A percentile compares a stretch with the other conserved stretches of the same genome.
These are phyloP conservation scores for Phytophthora idaei DNA, from an alignment of 352 stramenopile species.

Conservation along the genomic window DNA sequence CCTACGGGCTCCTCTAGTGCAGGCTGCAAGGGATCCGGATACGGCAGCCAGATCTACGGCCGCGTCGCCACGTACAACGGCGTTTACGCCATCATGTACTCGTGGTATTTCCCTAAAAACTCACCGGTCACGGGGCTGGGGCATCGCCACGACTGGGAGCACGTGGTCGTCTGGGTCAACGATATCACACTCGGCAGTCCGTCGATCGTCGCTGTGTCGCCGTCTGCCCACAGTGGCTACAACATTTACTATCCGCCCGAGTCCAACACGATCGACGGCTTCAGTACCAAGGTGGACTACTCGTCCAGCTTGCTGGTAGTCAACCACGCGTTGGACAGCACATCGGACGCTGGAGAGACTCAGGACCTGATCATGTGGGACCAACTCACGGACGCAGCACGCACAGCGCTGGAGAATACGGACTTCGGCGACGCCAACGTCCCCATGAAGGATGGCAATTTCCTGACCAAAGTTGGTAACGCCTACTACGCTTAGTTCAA, in stretches of 20 bases:
- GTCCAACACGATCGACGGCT: slow-evolving; percentile 11
- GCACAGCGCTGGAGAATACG: slow-evolving; percentile 23
- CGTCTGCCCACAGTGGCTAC: slow-evolving; percentile 18
- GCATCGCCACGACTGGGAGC: slow-evolving; percentile 51
- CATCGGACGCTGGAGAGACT: slow-evolving; percentile 10
- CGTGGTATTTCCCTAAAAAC: slow-evolving; percentile 44
- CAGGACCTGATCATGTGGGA: slow-evolving; percentile 35
- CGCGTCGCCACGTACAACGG: background rate
- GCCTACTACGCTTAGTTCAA: slow-evolving; percentile 17
- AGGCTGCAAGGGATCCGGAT: slow-evolving; percentile 19
- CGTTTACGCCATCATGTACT: background rate
- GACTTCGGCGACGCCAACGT: slow-evolving; percentile 35
- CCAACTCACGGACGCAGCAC: slow-evolving; percentile 26
- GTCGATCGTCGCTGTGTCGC: slow-evolving; percentile 26
- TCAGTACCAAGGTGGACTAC: slow-evolving; percentile 24
- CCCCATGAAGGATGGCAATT: slow-evolving; percentile 41
- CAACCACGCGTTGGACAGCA: slow-evolving; percentile 16
- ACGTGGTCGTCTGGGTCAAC: slow-evolving; percentile 48
- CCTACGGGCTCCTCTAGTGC: slow-evolving; percentile 27
- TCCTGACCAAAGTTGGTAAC: slow-evolving; percentile 21
- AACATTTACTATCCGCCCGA: slow-evolving; percentile 12
- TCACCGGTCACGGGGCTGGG: slow-evolving; percentile 26
- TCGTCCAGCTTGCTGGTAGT: slow-evolving; percentile 16
- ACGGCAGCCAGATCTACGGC: slow-evolving; percentile 6
- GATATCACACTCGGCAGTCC: slow-evolving; percentile 24